phyloP scores from a whole-genome alignment of 768 basidiomycete species.

The Lanmaoa rubissima region DNA sequence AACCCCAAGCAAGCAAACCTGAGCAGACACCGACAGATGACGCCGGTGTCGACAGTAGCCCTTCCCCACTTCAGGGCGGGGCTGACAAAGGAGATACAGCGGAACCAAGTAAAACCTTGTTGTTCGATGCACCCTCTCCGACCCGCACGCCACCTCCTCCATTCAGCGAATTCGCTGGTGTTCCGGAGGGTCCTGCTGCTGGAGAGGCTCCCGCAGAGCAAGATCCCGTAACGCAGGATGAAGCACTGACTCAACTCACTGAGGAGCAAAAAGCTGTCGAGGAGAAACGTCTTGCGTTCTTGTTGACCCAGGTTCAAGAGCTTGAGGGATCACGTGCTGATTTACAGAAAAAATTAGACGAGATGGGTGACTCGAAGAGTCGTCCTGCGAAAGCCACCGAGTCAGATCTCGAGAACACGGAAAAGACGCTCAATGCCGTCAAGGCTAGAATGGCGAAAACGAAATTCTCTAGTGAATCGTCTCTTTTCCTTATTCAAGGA shows the following conservation, averaged over 20 bases:
- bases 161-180: conserved; percentile 22
- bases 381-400: conserved; percentile 3
- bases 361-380: background rate
- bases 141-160: conserved; percentile 26
- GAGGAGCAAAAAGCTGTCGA: conserved; percentile 21
- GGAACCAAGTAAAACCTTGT: background rate
- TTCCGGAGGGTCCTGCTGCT: background rate
- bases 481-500: background rate
- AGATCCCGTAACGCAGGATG: conserved; percentile 20
- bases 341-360: conserved; percentile 5
- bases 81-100: background rate
- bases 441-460: conserved; percentile 20
- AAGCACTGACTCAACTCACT: conserved; percentile 19
- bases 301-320: conserved; percentile 14
- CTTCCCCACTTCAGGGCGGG: background rate
- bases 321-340: conserved; percentile 7
- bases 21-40: conserved; percentile 2
- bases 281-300: conserved; percentile 22
- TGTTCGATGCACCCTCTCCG: conserved; percentile 10
- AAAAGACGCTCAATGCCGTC: conserved; percentile 6
- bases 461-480: conserved; percentile 19
- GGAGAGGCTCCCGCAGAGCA: conserved; percentile 2
- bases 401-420: conserved; percentile 18
- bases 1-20: background rate
- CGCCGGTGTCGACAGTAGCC: conserved; percentile 12